Evolutionary conservation across 768 basidiomycete genomes (phyloP).

Genomic region (Naematelia encephala): DNA sequence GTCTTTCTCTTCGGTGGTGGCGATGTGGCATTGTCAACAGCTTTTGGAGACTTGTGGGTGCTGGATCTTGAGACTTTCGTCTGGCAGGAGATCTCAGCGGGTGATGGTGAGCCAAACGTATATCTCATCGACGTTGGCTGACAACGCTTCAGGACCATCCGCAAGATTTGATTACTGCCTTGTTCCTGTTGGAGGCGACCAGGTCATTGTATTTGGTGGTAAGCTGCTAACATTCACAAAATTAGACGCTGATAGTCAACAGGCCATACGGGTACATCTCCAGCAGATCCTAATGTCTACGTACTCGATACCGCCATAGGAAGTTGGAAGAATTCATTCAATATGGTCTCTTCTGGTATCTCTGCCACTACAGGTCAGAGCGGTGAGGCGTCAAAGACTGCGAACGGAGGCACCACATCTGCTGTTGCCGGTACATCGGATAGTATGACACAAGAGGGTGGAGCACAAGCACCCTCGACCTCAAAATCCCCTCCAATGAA

Average conservation of each 20-base stretch:
- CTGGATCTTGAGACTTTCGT: conserved; percentile 43
- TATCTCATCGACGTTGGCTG: conserved; percentile 36
- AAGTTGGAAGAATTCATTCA: conserved; percentile 24
- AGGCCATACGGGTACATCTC: conserved; percentile 58
- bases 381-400: not conserved
- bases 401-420: not conserved
- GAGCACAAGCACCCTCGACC: no score
- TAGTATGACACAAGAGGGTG: no score
- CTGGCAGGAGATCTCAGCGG: conserved; percentile 69
- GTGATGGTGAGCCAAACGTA: conserved; percentile 52
- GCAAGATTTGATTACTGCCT: conserved; percentile 72
- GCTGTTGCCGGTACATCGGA: not conserved
- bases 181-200: conserved; percentile 56
- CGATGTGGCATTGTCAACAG: conserved; percentile 56
- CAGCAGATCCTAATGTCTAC: conserved; percentile 59
- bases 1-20: conserved; percentile 77
- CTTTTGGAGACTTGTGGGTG: conserved; percentile 37
- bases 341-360: not conserved
- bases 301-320: conserved; percentile 39
- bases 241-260: conserved; percentile 5
- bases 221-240: conserved; percentile 38
- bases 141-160: conserved; percentile 59
- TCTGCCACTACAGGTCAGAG: no score
- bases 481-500: not conserved
- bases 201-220: conserved; percentile 64